phyloP scores from a whole-genome alignment of 345 rosid species.

The Turritis glabra region DNA sequence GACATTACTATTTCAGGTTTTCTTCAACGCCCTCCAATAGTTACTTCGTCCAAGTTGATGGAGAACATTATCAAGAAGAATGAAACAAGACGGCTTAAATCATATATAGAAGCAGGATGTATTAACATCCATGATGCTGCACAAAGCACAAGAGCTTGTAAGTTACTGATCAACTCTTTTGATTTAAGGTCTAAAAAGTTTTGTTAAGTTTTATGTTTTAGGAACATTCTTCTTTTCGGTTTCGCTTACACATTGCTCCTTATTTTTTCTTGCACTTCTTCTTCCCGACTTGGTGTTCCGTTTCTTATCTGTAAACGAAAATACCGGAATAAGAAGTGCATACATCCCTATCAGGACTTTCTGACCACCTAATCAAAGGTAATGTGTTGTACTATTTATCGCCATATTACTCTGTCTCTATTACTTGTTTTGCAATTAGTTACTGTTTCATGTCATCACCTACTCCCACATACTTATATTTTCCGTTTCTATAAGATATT shows the following conservation, averaged over 20 bases:
- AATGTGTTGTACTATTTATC: slow-evolving; percentile 1
- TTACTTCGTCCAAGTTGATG: slow-evolving; percentile 49
- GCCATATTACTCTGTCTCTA: not conserved
- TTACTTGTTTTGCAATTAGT: not conserved
- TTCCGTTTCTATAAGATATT: not conserved
- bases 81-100: slow-evolving; percentile 60
- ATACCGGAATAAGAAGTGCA: slow-evolving; percentile 51
- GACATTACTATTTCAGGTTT: slow-evolving; percentile 42
- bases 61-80: slow-evolving; percentile 54
- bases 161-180: slow-evolving; percentile 25
- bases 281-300: not conserved
- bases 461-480: not conserved
- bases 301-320: not conserved
- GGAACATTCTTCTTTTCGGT: not conserved
- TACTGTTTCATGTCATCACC: slow-evolving; percentile 10
- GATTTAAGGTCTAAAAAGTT: not conserved
- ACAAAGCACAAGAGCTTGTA: slow-evolving; percentile 65
- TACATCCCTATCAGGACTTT: slow-evolving; percentile 54
- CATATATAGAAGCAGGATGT: slow-evolving; percentile 65
- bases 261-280: not conserved
- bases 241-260: not conserved
- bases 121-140: slow-evolving; percentile 44
- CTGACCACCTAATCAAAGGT: slow-evolving; percentile 61
- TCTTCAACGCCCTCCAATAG: slow-evolving; percentile 60
- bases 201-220: not conserved